Evolutionary conservation across 208 protist genomes (phyloP).

Genomic region (Herpetomonas samuelpessoai): DNA sequence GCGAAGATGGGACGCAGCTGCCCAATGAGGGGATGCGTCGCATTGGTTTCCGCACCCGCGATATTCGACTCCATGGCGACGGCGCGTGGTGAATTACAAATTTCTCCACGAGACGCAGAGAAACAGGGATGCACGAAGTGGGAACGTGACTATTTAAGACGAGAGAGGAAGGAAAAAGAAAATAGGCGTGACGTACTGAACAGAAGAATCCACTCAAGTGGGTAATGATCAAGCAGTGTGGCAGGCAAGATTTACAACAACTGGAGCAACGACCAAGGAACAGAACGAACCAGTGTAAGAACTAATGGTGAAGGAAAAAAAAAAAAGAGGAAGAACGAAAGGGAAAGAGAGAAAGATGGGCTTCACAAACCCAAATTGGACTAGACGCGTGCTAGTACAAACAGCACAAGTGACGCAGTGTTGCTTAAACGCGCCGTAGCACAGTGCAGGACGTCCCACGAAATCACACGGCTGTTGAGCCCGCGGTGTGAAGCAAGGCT

Average conservation of each 20-base stretch:
- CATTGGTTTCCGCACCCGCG: conserved; percentile 13
- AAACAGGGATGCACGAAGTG: too few species aligned
- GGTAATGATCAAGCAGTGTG: too few species aligned
- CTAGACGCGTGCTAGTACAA: too few species aligned
- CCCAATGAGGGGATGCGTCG: conserved; percentile 70
- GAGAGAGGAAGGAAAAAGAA: too few species aligned
- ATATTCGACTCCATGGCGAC: conserved; percentile 27
- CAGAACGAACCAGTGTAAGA: not conserved
- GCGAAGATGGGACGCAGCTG: conserved; percentile 86
- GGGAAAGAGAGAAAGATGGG: not conserved
- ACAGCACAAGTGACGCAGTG: conserved; percentile 3
- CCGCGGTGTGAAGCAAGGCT: too few species aligned
- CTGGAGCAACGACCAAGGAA: not conserved
- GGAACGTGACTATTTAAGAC: too few species aligned
- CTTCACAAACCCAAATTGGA: not conserved
- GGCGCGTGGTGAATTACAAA: too few species aligned
- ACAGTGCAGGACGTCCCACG: too few species aligned
- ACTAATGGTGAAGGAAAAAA: not conserved
- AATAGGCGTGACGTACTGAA: too few species aligned
- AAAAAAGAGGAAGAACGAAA: not conserved
- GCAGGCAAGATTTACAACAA: not conserved
- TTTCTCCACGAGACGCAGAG: too few species aligned
- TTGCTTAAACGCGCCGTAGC: conserved; percentile 1
- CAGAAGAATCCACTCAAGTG: too few species aligned
- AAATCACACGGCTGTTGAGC: too few species aligned